Evolutionary conservation across 1,284 basidiomycete genomes (phyloP), one percentile per base, ranked within the genome.

Genomic region (Xerocomus nothofagi): DNA sequence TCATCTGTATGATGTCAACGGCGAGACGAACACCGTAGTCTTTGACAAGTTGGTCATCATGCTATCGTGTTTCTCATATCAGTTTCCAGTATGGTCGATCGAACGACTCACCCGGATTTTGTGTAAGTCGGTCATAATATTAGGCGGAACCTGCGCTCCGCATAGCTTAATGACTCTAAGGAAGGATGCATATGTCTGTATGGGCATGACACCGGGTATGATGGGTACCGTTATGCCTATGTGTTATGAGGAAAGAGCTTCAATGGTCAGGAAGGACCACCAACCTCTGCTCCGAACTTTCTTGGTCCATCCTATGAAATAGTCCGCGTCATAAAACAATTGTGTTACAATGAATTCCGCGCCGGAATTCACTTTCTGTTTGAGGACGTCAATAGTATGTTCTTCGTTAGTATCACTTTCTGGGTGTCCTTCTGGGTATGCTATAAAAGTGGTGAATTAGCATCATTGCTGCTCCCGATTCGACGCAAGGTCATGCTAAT

Each of bases 321-420:
- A 79, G 54, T 93, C 85, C 30, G 89, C 85, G 61, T 98, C 95
- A 73, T 99, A 99, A 71, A 99, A 99, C 47, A 99, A 79, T 65
- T 99, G 97, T 0, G 97, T 98, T 54, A 99, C 80, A 58, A 99
- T 92, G 68, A 95, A 98, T 56, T 97, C 88, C 1, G 95, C 94
- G 5, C 97, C 97, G 0, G 93, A 93, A 55, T 98, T 91, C 26
- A 98, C 85, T 71, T 99, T 99, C 37, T 80, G 78, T 71, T 93
- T 93, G 52, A 99, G 75, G 60, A 86, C 77, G 3, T 77, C 71
- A 18, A 99, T 76, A 61, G 96, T 90, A n/a, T 73, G 73, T 44
- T 91, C 84, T 55, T 83, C 82, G 46, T 76, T 74, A 6, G 73
- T 69, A 20, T 79, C 72, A 38, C 78, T 79, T 60, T 93, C 88